phyloP scores from a whole-genome alignment of 129 eudicot species.

The Chrysanthemum lavandulifolium region DNA sequence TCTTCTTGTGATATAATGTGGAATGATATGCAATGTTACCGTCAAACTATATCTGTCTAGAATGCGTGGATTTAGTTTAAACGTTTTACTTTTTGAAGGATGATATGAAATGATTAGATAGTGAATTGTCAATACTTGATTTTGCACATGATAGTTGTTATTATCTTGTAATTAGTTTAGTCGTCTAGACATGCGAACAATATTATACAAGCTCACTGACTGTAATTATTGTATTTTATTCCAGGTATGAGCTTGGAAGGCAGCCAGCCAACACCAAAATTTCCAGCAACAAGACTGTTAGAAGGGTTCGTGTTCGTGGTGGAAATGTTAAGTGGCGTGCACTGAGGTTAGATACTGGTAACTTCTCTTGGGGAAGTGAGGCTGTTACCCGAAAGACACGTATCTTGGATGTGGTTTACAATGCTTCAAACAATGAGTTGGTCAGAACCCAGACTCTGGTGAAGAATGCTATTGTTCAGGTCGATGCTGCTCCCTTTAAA shows the following conservation, averaged over 20 bases:
- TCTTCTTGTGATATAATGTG: too few species aligned
- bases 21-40: too few species aligned
- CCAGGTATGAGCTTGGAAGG: slow-evolving; percentile 81
- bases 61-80: too few species aligned
- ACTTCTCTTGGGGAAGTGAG: slow-evolving; percentile 88
- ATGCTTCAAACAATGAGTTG: slow-evolving; percentile 83
- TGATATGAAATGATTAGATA: not conserved
- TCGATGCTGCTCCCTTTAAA: slow-evolving; percentile 74
- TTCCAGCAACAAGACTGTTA: slow-evolving; percentile 65
- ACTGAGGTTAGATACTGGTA: slow-evolving; percentile 75
- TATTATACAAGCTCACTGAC: not conserved
- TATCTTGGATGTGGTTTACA: slow-evolving; percentile 74
- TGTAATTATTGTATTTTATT: not conserved
- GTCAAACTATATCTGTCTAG: too few species aligned
- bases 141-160: not conserved
- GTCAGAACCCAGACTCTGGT: slow-evolving; percentile 80
- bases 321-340: slow-evolving; percentile 93
- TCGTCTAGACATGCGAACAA: not conserved
- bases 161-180: not conserved
- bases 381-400: slow-evolving; percentile 77
- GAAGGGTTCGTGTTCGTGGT: slow-evolving; percentile 72
- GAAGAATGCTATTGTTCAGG: slow-evolving; percentile 79
- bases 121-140: not conserved
- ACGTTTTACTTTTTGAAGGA: too few species aligned
- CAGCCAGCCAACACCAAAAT: slow-evolving; percentile 77